Conservation (phyloP, 2,329 filamentous ascomycete species). For the Stylonectria norvegica region DNA sequence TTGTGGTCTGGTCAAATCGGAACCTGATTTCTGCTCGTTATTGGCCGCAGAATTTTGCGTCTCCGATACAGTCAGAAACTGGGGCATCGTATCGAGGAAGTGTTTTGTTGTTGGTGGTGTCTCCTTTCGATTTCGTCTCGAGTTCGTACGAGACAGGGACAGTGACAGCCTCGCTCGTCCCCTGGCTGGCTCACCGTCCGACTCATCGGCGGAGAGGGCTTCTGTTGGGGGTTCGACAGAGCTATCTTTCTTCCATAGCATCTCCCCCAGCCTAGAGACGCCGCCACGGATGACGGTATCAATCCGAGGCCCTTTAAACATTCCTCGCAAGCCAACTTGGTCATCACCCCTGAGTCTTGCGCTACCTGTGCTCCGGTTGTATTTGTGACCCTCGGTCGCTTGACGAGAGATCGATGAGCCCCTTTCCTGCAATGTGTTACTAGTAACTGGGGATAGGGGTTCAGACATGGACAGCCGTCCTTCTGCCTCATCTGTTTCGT, state of each 20-base stretch:
- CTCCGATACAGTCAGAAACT: slow-evolving; percentile 41
- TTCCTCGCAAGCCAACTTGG: slow-evolving; percentile 48
- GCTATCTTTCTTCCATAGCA: slow-evolving; percentile 54
- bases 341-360: slow-evolving; percentile 40
- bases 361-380: slow-evolving; percentile 48
- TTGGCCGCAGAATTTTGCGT: slow-evolving; percentile 13
- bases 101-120: slow-evolving; percentile 38
- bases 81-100: slow-evolving; percentile 51
- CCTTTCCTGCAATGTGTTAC: slow-evolving; percentile 35
- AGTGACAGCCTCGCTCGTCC: slow-evolving; percentile 38
- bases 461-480: slow-evolving; percentile 26
- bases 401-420: slow-evolving; percentile 28
- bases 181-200: slow-evolving; percentile 42
- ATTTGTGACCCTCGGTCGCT: slow-evolving; percentile 47
- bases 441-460: slow-evolving; percentile 19
- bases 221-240: slow-evolving; percentile 34
- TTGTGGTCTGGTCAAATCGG: slow-evolving; percentile 12
- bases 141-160: slow-evolving; percentile 34
- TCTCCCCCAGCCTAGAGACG: slow-evolving; percentile 54
- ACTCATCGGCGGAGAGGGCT: slow-evolving; percentile 46
- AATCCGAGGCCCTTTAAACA: slow-evolving; percentile 75
- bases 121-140: slow-evolving; percentile 30
- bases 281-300: slow-evolving; percentile 65
- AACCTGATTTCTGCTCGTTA: slow-evolving; percentile 14
- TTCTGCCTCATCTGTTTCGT: slow-evolving; percentile 34